Evolutionary conservation across 2,329 filamentous ascomycete species (phyloP), one percentile per base, ranked within the genome.

Genomic region (Akanthomyces dipterigenus): DNA sequence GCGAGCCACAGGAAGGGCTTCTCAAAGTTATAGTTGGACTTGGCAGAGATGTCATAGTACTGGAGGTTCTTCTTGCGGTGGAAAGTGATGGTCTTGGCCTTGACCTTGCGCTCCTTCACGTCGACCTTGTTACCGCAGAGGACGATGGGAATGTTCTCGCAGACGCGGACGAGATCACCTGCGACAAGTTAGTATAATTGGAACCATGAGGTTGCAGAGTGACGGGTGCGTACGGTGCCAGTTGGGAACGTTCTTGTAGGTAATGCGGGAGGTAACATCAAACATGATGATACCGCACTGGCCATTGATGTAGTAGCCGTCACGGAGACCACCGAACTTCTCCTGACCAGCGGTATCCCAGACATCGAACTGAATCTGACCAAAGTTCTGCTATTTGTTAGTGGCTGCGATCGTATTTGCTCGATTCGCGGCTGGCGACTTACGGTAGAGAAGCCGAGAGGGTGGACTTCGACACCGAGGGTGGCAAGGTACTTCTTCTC

Each of bases 251-350:
- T 99, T 99, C 90, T 99, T 99, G 89, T 99, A 99, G 78, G 95
- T 99, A 78, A 99, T 98, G 76, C 95, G 91, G 70, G 93, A 97
- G 67, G 95, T 98, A 69, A 99, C 93, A 80, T 99, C 93, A 80
- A 99, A 99, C 93, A 99, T 99, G 88, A 99, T 98, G 84, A 99
- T 97, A 82, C 95, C 93, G 80, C 93, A 98, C 82, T 98, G 93
- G 74, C 93, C 93, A 83, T 97, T 97, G 86, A 99, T 99, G 85
- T 99, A 99, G 88, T 99, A 99, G 71, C 93, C 93, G 80, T 99
- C 93, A 83, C 93, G 91, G 73, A 99, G 91, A 85, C 93, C 93
- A 80, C 93, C 93, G 70, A 99, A 99, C 87, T 98, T 99, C 86
- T 99, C 93, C 82, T 99, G 93, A 71, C 93, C 93, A 71, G 93